Evolutionary conservation across 345 rosid genomes (phyloP), one percentile per base, ranked within the genome.

Genomic region (Passiflora organensis): DNA sequence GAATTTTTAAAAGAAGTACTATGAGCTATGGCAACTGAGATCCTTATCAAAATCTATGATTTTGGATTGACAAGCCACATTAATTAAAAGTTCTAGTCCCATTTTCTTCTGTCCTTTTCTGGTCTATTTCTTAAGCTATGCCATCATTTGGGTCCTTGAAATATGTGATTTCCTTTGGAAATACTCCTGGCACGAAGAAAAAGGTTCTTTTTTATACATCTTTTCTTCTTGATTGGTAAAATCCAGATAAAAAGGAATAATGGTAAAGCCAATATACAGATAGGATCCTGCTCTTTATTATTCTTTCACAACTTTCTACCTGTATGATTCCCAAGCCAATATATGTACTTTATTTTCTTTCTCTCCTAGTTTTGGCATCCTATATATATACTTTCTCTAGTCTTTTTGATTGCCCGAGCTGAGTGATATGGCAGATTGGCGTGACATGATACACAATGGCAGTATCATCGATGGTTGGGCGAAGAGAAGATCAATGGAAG

Each of bases 261-360:
- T n/a, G 48, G 25, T 20, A 21, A 45, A 74, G 52, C 71, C 39
- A 68, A 65, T 68, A 68, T 59, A 56, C n/a, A 64, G 74, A 74
- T 57, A 69, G 80, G 64, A 64, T 76, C 82, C 79, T 78, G 73
- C 71, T n/a, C n/a, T n/a, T n/a, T 64, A 47, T 63, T 75, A 71
- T 76, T 73, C 78, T 64, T 68, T 73, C 68, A 41, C 62, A 16
- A 11, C 38, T 34, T 25, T 37, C 28, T 20, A 46, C 43, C 58
- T 51, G 58, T 69, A 32, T 60, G 50, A 49, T 63, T 77, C 72
- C 76, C 67, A 58, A 74, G 55, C 58, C 55, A 53, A 6, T 13
- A 21, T n/a, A n/a, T n/a, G n/a, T n/a, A n/a, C n/a, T n/a, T n/a
- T n/a, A n/a, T n/a, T n/a, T n/a, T n/a, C n/a, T n/a, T n/a, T n/a